phyloP scores from a whole-genome alignment of 2,329 filamentous ascomycete species.

The Neoarthrinium moseri region DNA sequence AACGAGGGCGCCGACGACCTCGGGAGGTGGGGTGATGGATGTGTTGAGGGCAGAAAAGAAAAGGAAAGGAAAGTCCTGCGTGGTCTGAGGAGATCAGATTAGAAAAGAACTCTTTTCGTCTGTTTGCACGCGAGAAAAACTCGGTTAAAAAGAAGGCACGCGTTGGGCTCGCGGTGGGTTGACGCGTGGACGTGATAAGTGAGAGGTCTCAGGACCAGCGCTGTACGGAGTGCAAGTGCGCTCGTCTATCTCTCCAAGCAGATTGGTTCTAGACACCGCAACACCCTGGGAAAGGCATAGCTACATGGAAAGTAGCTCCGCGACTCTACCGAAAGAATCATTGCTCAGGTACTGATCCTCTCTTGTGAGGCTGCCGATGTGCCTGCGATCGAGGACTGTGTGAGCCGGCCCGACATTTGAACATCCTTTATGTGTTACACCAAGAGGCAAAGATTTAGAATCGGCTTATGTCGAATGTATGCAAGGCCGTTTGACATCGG shows the following conservation, averaged over 20 bases:
- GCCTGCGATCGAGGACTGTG: too few species aligned
- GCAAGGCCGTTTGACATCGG: constrained; percentile 9
- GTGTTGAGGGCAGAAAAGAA: too few species aligned
- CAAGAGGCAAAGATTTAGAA: not conserved
- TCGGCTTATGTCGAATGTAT: not conserved
- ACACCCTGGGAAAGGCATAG: too few species aligned
- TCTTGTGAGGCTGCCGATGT: not conserved
- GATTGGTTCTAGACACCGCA: not conserved
- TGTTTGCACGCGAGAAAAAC: not conserved
- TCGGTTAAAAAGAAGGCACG: not conserved
- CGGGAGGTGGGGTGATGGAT: too few species aligned
- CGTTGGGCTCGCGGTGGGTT: not conserved
- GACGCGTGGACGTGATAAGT: not conserved
- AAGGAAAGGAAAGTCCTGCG: too few species aligned
- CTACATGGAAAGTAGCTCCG: not conserved
- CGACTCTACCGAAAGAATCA: not conserved
- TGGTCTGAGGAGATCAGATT: not conserved
- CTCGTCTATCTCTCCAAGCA: not conserved
- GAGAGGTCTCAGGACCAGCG: not conserved
- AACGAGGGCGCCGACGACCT: too few species aligned
- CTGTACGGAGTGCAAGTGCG: not conserved
- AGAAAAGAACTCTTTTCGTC: not conserved
- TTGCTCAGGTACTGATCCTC: not conserved
- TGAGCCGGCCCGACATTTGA: not conserved
- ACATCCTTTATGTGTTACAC: not conserved